Conservation (phyloP, 2,329 filamentous ascomycete species). For the Ophiostoma montium region DNA sequence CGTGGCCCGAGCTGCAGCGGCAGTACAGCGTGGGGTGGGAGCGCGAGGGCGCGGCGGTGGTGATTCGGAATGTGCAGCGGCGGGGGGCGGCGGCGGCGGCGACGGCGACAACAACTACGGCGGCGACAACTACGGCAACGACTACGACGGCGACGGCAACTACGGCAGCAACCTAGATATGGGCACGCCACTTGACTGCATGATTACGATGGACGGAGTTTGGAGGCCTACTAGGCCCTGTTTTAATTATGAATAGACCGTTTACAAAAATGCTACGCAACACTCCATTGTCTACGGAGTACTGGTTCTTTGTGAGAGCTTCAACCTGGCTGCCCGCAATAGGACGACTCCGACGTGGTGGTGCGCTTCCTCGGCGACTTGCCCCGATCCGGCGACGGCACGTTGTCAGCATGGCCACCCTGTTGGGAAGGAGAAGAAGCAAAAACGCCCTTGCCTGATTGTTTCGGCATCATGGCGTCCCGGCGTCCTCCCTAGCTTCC, state of each 20-base stretch:
- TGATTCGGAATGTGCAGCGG: constrained; percentile 42
- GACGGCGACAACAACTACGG: neutral
- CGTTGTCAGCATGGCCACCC: neutral
- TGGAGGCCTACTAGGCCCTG: neutral
- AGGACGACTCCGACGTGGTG: too few species aligned
- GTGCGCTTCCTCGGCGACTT: neutral
- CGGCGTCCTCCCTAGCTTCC: too few species aligned
- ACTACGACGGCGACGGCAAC: neutral
- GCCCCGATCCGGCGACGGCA: neutral
- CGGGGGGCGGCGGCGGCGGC: constrained; percentile 8
- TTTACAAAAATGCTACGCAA: too few species aligned
- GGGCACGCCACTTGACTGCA: neutral
- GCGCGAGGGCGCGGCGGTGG: constrained; percentile 53
- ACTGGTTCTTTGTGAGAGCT: too few species aligned
- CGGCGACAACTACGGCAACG: too few species aligned
- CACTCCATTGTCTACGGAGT: too few species aligned
- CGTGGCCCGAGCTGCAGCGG: constrained; percentile 58
- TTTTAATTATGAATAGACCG: neutral
- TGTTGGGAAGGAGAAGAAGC: too few species aligned
- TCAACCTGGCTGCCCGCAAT: too few species aligned
- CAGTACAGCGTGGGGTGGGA: constrained; percentile 75
- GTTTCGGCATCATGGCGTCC: too few species aligned
- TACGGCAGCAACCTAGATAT: neutral
- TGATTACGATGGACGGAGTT: neutral
- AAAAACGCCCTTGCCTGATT: neutral